Evolutionary conservation across 345 rosid species (phyloP).

Genomic region (Capsella bursapastoris): DNA sequence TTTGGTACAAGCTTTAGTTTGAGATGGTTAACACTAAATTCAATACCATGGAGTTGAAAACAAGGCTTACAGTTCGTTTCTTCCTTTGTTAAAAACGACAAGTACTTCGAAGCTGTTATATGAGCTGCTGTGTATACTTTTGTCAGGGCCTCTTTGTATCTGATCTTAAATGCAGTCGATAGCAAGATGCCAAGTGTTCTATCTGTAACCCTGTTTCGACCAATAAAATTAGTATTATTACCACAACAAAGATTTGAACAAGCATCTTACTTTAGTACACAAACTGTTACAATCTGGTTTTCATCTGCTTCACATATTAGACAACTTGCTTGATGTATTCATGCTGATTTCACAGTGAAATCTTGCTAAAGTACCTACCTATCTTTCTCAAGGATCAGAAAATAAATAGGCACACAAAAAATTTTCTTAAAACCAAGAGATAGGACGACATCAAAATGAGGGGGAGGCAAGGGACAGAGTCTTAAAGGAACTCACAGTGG

Average conservation of each 20-base stretch:
- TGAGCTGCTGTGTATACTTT: conserved; percentile 78
- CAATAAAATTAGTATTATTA: neutral
- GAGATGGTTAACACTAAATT: neutral
- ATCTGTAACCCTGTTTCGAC: conserved; percentile 59
- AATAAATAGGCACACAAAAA: neutral
- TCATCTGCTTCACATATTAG: neutral
- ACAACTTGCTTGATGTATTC: neutral
- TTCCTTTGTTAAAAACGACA: conserved; percentile 65
- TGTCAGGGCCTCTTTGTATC: conserved; percentile 75
- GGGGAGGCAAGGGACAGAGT: neutral
- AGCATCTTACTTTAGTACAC: conserved; percentile 2
- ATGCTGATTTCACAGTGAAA: neutral
- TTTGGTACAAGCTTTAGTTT: neutral
- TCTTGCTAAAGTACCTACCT: neutral
- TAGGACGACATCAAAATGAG: neutral
- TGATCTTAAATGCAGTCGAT: conserved; percentile 69
- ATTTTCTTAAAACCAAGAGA: neutral
- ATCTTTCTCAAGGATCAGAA: conserved; percentile 6
- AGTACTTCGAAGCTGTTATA: conserved; percentile 63
- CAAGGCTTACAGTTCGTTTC: conserved; percentile 64
- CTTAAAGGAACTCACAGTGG: conserved; percentile 68
- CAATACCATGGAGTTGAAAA: neutral
- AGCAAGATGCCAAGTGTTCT: conserved; percentile 72
- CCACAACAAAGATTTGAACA: neutral
- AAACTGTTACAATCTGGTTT: neutral